Evolutionary conservation across 1,284 basidiomycete genomes (phyloP).

Genomic region (Cutaneotrichosporon sp.): DNA sequence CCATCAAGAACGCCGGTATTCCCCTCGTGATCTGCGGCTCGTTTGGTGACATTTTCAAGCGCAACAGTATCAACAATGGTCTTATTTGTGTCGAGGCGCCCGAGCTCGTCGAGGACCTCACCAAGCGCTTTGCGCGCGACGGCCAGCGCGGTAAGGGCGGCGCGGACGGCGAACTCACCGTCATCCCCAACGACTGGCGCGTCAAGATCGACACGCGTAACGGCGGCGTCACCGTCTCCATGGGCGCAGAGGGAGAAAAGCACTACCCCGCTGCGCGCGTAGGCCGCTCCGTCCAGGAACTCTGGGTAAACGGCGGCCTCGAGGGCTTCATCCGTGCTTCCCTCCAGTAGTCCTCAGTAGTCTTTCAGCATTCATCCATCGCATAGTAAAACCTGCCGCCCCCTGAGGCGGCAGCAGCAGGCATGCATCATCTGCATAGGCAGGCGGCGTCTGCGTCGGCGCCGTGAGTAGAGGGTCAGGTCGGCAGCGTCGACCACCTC

Average conservation of each 20-base stretch:
- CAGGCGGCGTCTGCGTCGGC: no score
- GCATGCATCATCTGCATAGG: no score
- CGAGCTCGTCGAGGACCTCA: slow-evolving; percentile 80
- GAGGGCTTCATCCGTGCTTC: slow-evolving; percentile 54
- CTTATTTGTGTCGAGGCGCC: slow-evolving; percentile 92
- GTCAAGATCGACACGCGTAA: slow-evolving; percentile 65
- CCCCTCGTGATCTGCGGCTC: slow-evolving; percentile 92
- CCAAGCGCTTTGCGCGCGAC: slow-evolving; percentile 64
- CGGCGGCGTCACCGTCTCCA: slow-evolving; percentile 59
- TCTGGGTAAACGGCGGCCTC: slow-evolving; percentile 55
- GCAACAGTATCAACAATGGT: slow-evolving; percentile 98
- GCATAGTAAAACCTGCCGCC: no score
- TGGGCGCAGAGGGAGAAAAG: slow-evolving; percentile 52
- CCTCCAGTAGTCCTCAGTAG: slow-evolving; percentile 29
- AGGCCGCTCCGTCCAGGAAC: slow-evolving; percentile 85
- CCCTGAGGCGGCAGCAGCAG: no score
- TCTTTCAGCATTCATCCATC: no score
- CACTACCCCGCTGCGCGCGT: slow-evolving; percentile 67
- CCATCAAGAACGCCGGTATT: slow-evolving; percentile 87
- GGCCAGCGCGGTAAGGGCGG: slow-evolving; percentile 72
- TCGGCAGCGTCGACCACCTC: no score
- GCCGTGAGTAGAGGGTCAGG: no score
- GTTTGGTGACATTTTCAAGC: slow-evolving; percentile 99
- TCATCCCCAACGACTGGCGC: slow-evolving; percentile 59
- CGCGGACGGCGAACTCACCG: slow-evolving; percentile 69